phyloP scores from a whole-genome alignment of 169 alveolate genomes.

The Plasmodium cynomolgi region DNA sequence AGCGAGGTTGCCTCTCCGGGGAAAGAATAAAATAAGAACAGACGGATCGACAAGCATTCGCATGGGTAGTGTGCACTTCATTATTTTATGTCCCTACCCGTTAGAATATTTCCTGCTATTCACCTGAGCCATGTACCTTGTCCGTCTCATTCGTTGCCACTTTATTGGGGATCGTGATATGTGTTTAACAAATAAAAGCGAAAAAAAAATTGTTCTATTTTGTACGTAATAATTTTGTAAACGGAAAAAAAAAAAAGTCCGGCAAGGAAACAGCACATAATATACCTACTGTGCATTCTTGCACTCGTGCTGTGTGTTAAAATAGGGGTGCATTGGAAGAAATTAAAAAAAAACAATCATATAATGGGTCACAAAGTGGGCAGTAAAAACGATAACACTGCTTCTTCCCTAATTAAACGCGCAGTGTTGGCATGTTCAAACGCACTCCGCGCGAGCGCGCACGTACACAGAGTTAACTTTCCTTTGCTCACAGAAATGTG shows the following conservation, averaged over 20 bases:
- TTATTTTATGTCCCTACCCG: not conserved
- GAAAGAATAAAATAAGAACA: not conserved
- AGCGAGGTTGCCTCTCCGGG: not conserved
- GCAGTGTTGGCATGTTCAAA: not conserved
- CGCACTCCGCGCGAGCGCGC: not conserved
- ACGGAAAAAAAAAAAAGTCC: not conserved
- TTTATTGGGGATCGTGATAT: not conserved
- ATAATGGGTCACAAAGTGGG: not conserved
- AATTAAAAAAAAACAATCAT: not conserved
- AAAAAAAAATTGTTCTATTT: conserved; percentile 25
- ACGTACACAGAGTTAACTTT: not conserved
- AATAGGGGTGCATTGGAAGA: not conserved
- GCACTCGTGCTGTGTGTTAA: not conserved
- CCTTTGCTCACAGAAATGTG: not conserved
- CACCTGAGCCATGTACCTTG: not conserved
- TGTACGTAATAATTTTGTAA: conserved; percentile 7
- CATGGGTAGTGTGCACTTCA: not conserved
- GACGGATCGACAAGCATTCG: not conserved
- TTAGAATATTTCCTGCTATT: not conserved
- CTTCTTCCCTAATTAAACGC: not conserved
- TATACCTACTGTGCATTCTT: not conserved
- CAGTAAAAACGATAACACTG: not conserved
- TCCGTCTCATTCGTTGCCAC: not conserved
- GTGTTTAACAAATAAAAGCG: conserved; percentile 18
- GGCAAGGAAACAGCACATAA: not conserved